Percentiles rank a stretch among this genome's conserved stretches.
phyloP scores from a whole-genome alignment of 2,329 filamentous ascomycete genomes.

The Botrytis tulipae region DNA sequence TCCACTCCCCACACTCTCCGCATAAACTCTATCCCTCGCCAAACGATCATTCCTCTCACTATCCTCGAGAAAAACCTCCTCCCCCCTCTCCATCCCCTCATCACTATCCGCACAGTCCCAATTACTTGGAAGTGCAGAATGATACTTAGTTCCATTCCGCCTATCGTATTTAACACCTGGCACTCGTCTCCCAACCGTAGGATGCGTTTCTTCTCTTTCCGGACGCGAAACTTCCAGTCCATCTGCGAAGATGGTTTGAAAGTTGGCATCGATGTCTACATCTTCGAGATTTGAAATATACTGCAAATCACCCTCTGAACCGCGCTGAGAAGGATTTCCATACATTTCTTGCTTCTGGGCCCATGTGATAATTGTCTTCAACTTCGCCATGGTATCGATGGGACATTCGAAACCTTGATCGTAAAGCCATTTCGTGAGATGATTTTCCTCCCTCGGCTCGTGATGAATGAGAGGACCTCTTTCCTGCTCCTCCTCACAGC shows the following conservation, averaged over 20 bases:
- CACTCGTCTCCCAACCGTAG: neutral
- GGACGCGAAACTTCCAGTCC: neutral
- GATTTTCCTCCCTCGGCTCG: neutral
- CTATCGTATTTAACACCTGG: neutral
- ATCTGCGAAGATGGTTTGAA: neutral
- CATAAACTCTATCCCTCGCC: neutral
- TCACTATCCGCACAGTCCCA: neutral
- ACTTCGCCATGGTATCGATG: neutral
- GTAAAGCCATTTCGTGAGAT: neutral
- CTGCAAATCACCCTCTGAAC: neutral
- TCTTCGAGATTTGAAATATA: neutral
- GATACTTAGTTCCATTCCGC: neutral
- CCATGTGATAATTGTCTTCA: neutral
- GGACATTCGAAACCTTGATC: constrained; percentile 1
- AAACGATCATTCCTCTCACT: neutral
- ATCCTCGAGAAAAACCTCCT: neutral
- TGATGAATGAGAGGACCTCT: neutral
- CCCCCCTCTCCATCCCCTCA: neutral
- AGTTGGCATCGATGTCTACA: neutral
- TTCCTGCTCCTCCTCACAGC: neutral
- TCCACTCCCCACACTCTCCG: neutral
- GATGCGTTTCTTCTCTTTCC: neutral
- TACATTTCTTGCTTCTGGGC: neutral
- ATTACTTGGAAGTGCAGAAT: neutral
- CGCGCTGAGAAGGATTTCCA: neutral